phyloP scores from a whole-genome alignment of 2,329 filamentous ascomycete species.

The Xylariaceae sp. region DNA sequence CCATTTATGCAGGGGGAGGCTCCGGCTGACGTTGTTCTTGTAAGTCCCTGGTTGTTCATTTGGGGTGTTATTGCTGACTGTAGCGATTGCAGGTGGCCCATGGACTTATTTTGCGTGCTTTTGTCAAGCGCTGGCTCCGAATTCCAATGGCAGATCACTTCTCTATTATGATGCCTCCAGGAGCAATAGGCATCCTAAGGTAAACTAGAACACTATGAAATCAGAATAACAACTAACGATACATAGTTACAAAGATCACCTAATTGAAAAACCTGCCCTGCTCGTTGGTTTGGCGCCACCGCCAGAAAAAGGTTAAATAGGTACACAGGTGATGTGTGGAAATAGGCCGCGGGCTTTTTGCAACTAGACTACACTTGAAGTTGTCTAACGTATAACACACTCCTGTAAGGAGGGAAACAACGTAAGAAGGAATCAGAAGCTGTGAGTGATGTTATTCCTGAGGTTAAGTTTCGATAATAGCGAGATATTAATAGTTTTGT shows the following conservation, averaged over 20 bases:
- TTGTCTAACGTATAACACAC: too few species aligned
- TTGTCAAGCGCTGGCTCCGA: slow-evolving; percentile 62
- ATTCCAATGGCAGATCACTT: slow-evolving; percentile 37
- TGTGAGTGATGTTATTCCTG: too few species aligned
- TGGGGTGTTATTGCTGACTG: background rate
- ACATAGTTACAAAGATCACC: slow-evolving; percentile 12
- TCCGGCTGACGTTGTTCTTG: slow-evolving; percentile 57
- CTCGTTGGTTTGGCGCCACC: background rate
- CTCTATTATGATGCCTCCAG: slow-evolving; percentile 9
- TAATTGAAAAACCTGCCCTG: background rate
- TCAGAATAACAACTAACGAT: too few species aligned
- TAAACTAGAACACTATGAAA: background rate
- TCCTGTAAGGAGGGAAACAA: too few species aligned
- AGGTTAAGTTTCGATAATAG: too few species aligned
- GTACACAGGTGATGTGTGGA: too few species aligned
- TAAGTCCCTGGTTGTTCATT: slow-evolving; percentile 20
- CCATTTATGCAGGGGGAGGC: slow-evolving; percentile 46
- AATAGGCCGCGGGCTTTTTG: too few species aligned
- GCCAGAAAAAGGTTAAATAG: too few species aligned
- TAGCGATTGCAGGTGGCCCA: slow-evolving; percentile 37
- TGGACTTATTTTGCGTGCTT: slow-evolving; percentile 59
- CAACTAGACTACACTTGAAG: too few species aligned
- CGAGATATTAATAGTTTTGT: too few species aligned
- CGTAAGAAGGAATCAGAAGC: too few species aligned
- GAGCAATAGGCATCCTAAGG: slow-evolving; percentile 10